Conservation (phyloP, 441 rosid species). For the Sinapis alba region DNA sequence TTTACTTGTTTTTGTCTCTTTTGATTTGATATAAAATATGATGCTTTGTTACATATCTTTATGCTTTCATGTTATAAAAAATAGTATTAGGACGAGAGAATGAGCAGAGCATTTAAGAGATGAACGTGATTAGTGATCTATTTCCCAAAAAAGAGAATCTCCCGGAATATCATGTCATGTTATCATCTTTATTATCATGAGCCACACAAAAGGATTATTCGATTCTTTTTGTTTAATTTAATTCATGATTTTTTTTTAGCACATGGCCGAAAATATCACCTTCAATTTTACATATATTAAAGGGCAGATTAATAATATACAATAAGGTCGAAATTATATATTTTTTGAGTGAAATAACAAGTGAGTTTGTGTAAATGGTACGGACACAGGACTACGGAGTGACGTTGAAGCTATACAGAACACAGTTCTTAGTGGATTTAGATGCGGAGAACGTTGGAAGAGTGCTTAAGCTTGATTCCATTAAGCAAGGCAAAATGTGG, state of each 20-base stretch:
- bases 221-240: background rate
- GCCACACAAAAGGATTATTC: constrained; percentile 28
- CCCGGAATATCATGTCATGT: constrained; percentile 29
- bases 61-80: constrained; percentile 7
- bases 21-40: constrained; percentile 31
- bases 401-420: constrained; percentile 52
- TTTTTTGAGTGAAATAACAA: background rate
- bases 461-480: constrained; percentile 63
- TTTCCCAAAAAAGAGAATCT: constrained; percentile 44
- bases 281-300: background rate
- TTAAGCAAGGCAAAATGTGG: constrained; percentile 60
- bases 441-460: constrained; percentile 45
- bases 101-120: constrained; percentile 39
- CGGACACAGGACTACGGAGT: constrained; percentile 54
- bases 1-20: constrained; percentile 16
- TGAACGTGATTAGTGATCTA: constrained; percentile 41
- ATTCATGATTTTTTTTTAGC: background rate
- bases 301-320: background rate
- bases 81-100: constrained; percentile 25
- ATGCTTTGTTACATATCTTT: background rate
- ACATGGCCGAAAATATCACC: constrained; percentile 10
- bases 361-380: constrained; percentile 2
- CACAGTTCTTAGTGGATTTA: constrained; percentile 63
- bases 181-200: constrained; percentile 30
- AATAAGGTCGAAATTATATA: background rate